These are phyloP conservation scores for Alnus glutinosa DNA, from an alignment of 306 rosid species.

Conservation along the genomic window DNA sequence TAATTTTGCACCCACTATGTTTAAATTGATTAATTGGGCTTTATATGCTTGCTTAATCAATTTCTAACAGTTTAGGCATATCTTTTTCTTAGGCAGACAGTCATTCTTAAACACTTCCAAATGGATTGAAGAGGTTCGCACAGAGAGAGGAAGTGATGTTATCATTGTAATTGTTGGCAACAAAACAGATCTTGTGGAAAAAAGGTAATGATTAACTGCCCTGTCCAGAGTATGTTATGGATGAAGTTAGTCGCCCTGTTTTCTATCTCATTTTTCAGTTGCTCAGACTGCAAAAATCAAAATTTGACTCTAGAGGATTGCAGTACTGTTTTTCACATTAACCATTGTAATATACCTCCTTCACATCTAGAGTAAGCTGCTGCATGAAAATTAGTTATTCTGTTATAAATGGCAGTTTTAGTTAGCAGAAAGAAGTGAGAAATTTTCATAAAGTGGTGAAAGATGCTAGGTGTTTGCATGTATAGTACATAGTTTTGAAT, in stretches of 20 bases:
- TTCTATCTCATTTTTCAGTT: constrained; percentile 4
- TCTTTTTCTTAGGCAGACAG: constrained; percentile 55
- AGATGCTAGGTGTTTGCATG: neutral
- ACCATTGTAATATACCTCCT: neutral
- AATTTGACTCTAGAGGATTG: neutral
- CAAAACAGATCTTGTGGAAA: constrained; percentile 92
- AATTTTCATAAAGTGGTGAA: neutral
- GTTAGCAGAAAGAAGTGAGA: neutral
- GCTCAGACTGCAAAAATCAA: neutral
- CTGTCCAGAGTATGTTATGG: neutral
- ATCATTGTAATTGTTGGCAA: constrained; percentile 86
- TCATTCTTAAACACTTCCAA: constrained; percentile 76
- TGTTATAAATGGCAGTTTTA: neutral
- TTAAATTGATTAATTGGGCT: neutral
- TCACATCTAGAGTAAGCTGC: neutral
- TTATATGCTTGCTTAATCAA: neutral
- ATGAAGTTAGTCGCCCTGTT: neutral
- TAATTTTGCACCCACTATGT: neutral
- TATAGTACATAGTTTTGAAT: neutral
- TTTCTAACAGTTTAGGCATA: neutral
- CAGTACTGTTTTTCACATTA: neutral
- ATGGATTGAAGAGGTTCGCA: constrained; percentile 94
- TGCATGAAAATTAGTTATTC: neutral
- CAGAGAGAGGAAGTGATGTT: constrained; percentile 87
- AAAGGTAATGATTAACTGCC: constrained; percentile 54